Evolutionary conservation across 129 eudicot genomes (phyloP), one percentile per base, ranked within the genome.

Genomic region (Chrysanthemum makinoi): DNA sequence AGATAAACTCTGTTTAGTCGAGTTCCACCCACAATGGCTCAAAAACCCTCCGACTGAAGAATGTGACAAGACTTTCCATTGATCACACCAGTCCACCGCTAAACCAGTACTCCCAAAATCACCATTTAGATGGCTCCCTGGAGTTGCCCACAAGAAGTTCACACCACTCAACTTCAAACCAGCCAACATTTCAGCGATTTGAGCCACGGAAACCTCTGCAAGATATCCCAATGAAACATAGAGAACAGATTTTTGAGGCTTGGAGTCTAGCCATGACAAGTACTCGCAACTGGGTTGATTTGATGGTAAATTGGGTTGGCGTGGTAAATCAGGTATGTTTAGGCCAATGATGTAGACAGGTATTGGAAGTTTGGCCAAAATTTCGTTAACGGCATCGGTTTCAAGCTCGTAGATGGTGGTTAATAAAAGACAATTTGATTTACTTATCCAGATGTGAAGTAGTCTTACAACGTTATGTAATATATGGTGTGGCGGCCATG

Each of bases 391-490:
- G 11, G 66, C 72, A 22, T 74, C 28, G 16, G 70, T 1, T 80
- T 90, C 95, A 6, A 90, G 81, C 19, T 83, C 89, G 20, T 81
- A 80, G 12, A 83, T 39, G 46, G 86, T 79, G 49, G 86, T 59
- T 65, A 87, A 43, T 1, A 90, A 47, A 26, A 87, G 81, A 54
- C 62, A 87, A 8, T 85, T 70, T 10, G 90, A 66, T 39, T 80
- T 84, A 4, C 70, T 28, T 12, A 70, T 59, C 15, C 65, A 48
- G 14, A 71, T 68, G 5, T 49, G 16, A 33, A n/a, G 50, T 19
- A 33, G 5, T 6, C 26, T 17, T 68, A 57, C 6, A 49, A n/a
- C 0, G 54, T 57, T 66, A 70, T 68, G 10, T 1, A 70, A 8
- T 68, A 62, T 28, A 30, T 65, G 18, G 24, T 54, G 10, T 39